These are phyloP conservation scores for Oryza glumipatula DNA, from an alignment of 176 grass and related monocot species.

Conservation along the genomic window DNA sequence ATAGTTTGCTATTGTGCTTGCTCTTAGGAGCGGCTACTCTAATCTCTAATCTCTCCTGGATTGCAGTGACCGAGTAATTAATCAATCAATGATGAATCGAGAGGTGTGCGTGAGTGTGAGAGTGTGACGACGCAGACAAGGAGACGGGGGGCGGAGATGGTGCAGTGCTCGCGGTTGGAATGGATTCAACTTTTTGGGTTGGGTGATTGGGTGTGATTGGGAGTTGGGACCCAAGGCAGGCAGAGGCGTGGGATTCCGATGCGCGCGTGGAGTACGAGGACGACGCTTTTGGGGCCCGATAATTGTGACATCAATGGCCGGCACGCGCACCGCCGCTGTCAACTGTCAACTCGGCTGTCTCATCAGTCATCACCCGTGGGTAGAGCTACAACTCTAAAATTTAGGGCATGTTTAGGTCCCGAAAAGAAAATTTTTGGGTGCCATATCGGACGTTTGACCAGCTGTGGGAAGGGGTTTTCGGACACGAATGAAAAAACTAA, in stretches of 20 bases:
- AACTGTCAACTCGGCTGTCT: neutral
- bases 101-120: neutral
- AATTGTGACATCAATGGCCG: slow-evolving; percentile 49
- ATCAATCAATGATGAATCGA: neutral
- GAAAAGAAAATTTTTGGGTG: too few species aligned
- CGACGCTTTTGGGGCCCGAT: slow-evolving; percentile 41
- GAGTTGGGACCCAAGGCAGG: neutral
- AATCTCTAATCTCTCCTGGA: neutral
- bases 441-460: too few species aligned
- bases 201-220: too few species aligned
- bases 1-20: too few species aligned
- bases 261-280: slow-evolving; percentile 37
- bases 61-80: too few species aligned
- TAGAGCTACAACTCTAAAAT: too few species aligned
- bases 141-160: neutral
- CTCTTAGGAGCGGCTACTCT: neutral
- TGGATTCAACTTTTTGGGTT: neutral
- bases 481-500: too few species aligned
- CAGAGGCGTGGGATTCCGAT: slow-evolving; percentile 36
- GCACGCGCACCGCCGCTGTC: slow-evolving; percentile 30
- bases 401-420: too few species aligned
- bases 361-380: too few species aligned
- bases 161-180: neutral
- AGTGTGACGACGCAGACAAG: slow-evolving; percentile 19
- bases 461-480: too few species aligned